Base-by-base conservation (phyloP, 2,329 filamentous ascomycete species). In the Calycina herbarum region DNA sequence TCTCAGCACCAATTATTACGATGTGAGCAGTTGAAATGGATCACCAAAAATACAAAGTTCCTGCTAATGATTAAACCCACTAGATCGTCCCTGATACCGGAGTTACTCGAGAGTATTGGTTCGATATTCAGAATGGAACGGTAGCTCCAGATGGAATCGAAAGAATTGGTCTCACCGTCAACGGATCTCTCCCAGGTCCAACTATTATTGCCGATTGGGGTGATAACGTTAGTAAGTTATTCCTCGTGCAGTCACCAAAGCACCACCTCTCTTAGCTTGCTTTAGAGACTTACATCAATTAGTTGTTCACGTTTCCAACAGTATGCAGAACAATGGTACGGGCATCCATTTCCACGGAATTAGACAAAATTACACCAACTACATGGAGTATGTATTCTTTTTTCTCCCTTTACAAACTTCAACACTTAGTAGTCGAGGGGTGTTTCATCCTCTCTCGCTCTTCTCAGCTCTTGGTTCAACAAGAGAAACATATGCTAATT, bases 261-360 rank as follows among this genome's bases (percentile, higher is more conserved):
- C 33, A 1, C 7, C 33, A 35, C 33, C 33, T 35, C 33, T 3
- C 33, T 35, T 35, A 35, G 33, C 33, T 5, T 35, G 29, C 10
- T 35, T 8, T 5, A 35, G 33, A 35, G 33, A 8, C 33, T 35
- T 8, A 35, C 33, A 35, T 5, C 33, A 35, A 35, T 11, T 35
- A 35, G 38, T 90, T 59, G 85, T 92, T 54, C 86, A 87, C 48
- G 83, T 93, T 59, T 82, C 85, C 76, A 94, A 94, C 77, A 64
- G 69, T 17, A 71, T 79, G 42, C 84, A 86, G 61, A 83, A 92
- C 17, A 85, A 80, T 24, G 77, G 74, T 76, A 81, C 80, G 0
- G 78, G 79, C 0, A 75, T 69, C 70, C 66, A 86, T 80, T 62
- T 78, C 78, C 27, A 83, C 82, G 84, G 81, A 24, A 69, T 86